Percentiles rank a stretch among this genome's conserved stretches.
phyloP scores from a whole-genome alignment of 352 stramenopile species.

The Pythium utonaiense region DNA sequence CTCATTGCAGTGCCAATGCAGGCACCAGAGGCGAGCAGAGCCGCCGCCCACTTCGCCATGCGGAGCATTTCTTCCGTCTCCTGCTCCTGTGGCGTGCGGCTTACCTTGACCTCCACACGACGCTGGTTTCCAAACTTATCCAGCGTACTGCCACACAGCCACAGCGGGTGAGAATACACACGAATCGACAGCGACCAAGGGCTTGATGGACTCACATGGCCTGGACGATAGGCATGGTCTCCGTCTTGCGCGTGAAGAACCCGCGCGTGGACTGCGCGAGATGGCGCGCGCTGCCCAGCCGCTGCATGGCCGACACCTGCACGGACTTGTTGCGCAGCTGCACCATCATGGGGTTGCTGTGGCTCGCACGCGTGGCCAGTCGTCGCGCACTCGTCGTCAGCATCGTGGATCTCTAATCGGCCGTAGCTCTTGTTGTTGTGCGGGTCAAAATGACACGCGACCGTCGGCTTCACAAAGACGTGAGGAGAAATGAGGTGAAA shows the following conservation, averaged over 20 bases:
- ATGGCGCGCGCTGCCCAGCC: slow-evolving; percentile 60
- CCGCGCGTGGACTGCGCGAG: slow-evolving; percentile 8
- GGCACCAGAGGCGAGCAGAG: slow-evolving; percentile 27
- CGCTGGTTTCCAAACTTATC: slow-evolving; percentile 33
- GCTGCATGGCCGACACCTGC: slow-evolving; percentile 38
- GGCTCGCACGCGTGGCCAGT: slow-evolving; percentile 1
- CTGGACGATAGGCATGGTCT: slow-evolving; percentile 22
- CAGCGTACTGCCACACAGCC: slow-evolving; percentile 8
- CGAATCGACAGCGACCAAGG: background rate
- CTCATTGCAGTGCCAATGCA: slow-evolving; percentile 21
- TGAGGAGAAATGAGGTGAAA: background rate
- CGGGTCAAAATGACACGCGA: slow-evolving; percentile 19
- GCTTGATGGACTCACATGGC: slow-evolving; percentile 11
- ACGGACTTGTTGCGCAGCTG: slow-evolving; percentile 5
- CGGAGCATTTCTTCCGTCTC: slow-evolving; percentile 10
- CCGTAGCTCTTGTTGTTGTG: background rate
- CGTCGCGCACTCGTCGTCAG: slow-evolving; percentile 1
- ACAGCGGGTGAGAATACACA: background rate
- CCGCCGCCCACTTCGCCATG: slow-evolving; percentile 32
- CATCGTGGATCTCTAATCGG: background rate
- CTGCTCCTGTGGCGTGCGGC: background rate
- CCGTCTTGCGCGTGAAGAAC: slow-evolving; percentile 15
- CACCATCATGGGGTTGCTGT: slow-evolving; percentile 25
- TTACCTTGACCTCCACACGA: slow-evolving; percentile 21
- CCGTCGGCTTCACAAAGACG: slow-evolving; percentile 13